A percentile compares a stretch with the other conserved stretches of the same genome.
Evolutionary conservation across 2,329 filamentous ascomycete genomes (phyloP).

Genomic region (Colletotrichum filicis): DNA sequence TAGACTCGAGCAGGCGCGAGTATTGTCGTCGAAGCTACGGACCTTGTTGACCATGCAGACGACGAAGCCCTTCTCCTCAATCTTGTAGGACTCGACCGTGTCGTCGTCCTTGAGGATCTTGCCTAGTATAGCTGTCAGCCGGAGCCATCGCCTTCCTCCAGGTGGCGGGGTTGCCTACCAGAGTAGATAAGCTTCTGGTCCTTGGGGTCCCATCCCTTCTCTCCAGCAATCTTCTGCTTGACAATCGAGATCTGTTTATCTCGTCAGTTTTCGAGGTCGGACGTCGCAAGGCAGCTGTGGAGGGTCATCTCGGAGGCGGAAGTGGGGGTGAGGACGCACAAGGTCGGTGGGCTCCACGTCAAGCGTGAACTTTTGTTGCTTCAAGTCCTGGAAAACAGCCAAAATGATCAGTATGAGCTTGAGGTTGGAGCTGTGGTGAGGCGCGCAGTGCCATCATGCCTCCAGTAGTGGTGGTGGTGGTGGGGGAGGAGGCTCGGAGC

Average conservation of each 20-base stretch:
- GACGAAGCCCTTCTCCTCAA: constrained; percentile 99
- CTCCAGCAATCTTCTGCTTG: constrained; percentile 90
- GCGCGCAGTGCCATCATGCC: not conserved
- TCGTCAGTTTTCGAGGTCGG: constrained; percentile 38
- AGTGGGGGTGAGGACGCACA: constrained; percentile 67
- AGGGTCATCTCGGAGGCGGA: constrained; percentile 35
- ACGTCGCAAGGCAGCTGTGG: constrained; percentile 28
- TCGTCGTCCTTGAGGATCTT: constrained; percentile 99
- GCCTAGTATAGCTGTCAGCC: constrained; percentile 62
- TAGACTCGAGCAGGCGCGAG: not conserved
- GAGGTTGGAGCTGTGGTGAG: not conserved
- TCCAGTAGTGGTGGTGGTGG: not conserved
- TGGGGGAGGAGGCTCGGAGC: constrained; percentile 5
- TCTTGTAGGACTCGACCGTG: constrained; percentile 95
- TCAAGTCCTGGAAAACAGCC: constrained; percentile 78
- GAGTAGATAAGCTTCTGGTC: constrained; percentile 98
- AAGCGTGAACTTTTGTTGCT: constrained; percentile 98
- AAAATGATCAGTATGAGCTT: constrained; percentile 28
- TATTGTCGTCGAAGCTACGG: constrained; percentile 38
- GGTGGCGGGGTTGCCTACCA: constrained; percentile 65
- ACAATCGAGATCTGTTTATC: constrained; percentile 79
- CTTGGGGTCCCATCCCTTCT: constrained; percentile 94
- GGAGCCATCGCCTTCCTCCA: not conserved
- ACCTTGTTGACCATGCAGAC: constrained; percentile 99
- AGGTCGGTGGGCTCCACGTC: constrained; percentile 93